Evolutionary conservation across 345 rosid species (phyloP).

Genomic region (Theobroma cacao): DNA sequence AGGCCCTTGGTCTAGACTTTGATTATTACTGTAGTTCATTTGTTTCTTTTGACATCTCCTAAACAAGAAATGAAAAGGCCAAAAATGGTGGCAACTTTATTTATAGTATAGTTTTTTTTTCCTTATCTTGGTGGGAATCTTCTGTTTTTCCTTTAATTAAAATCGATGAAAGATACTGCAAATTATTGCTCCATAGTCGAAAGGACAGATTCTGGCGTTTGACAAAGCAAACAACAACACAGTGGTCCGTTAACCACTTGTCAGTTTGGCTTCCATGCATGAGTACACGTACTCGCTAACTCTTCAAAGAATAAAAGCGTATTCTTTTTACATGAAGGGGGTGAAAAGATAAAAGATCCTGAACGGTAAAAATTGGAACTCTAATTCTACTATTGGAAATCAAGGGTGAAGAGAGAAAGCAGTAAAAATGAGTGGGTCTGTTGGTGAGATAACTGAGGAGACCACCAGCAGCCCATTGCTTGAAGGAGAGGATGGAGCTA

Average conservation of each 20-base stretch:
- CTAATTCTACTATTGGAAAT: not conserved
- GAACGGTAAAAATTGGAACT: not conserved
- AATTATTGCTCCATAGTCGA: not conserved
- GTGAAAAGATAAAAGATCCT: not conserved
- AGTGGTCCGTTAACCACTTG: constrained; percentile 7
- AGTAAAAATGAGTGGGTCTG: not conserved
- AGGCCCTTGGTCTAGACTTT: constrained; percentile 33
- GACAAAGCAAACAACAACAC: not conserved
- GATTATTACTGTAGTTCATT: not conserved
- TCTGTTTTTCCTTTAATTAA: not conserved
- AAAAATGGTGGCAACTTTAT: not conserved
- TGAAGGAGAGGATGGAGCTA: not conserved
- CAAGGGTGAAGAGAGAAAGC: not conserved
- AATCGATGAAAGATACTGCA: not conserved
- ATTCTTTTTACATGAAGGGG: not conserved
- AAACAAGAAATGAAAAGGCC: not conserved
- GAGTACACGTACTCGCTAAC: constrained; percentile 3
- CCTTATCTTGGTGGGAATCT: not conserved
- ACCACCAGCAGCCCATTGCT: constrained; percentile 5
- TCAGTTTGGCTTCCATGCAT: constrained; percentile 5
- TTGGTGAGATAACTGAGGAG: not conserved
- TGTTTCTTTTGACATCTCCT: not conserved
- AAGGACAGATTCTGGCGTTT: not conserved
- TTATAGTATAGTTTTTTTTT: not conserved
- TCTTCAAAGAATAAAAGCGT: not conserved